Conservation (phyloP, 208 protist genomes). For the Acanthamoeba culbertsoni region DNA sequence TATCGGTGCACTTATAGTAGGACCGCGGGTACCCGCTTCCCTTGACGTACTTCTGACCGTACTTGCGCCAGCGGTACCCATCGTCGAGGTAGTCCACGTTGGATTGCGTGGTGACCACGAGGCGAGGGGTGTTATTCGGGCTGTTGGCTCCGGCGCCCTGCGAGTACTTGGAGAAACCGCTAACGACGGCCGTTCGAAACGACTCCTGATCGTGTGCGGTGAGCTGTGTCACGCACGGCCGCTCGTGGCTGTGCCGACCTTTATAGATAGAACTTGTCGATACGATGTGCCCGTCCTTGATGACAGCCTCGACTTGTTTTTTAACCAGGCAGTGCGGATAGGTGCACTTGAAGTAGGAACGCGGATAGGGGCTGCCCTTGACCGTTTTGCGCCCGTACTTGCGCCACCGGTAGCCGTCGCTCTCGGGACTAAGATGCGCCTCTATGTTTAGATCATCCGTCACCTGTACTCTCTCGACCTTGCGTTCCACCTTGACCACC, state of each 20-base stretch:
- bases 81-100: background rate
- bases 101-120: background rate
- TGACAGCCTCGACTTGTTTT: conserved; percentile 45
- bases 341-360: conserved; percentile 60
- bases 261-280: conserved; percentile 8
- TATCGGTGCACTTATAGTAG: conserved; percentile 60
- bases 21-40: background rate
- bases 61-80: conserved; percentile 62
- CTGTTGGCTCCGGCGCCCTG: background rate
- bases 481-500: background rate
- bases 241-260: conserved; percentile 26
- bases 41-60: conserved; percentile 61
- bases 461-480: background rate
- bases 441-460: conserved; percentile 21
- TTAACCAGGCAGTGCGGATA: conserved; percentile 13
- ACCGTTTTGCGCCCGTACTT: conserved; percentile 59
- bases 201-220: conserved; percentile 30
- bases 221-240: conserved; percentile 12
- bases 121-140: background rate
- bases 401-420: conserved; percentile 56
- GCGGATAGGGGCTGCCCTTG: conserved; percentile 47
- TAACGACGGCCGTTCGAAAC: background rate
- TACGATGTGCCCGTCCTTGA: background rate
- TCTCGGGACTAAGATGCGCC: background rate
- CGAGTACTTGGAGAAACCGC: background rate